These are phyloP conservation scores for Pneumocystis carinii DNA, from an alignment of 1,139 yeast species.

Conservation along the genomic window DNA sequence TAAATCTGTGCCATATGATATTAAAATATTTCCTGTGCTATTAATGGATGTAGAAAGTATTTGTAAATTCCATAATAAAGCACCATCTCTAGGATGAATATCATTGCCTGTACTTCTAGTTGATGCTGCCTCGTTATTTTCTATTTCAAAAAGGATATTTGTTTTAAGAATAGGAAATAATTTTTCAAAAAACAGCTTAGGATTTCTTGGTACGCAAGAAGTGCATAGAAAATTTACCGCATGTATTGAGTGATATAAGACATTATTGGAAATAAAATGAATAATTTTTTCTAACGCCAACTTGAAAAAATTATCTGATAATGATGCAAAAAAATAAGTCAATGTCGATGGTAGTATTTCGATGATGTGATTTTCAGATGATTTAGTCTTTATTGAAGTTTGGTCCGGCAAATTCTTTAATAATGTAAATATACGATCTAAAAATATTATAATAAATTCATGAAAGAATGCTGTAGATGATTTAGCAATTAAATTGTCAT, in stretches of 20 bases:
- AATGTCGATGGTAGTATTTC: constrained; percentile 46
- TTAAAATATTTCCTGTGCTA: constrained; percentile 27
- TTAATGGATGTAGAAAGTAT: not conserved
- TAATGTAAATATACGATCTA: constrained; percentile 46
- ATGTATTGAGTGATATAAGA: constrained; percentile 52
- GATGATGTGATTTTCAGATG: constrained; percentile 23
- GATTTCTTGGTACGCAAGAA: constrained; percentile 49
- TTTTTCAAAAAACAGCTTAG: constrained; percentile 32
- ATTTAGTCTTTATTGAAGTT: constrained; percentile 24
- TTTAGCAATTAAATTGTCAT: constrained; percentile 41
- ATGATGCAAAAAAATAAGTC: constrained; percentile 53
- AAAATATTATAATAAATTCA: constrained; percentile 42
- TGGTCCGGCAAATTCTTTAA: constrained; percentile 62
- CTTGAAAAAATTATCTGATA: constrained; percentile 49
- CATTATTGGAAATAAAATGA: constrained; percentile 43
- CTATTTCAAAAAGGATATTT: constrained; percentile 51
- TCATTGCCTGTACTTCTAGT: constrained; percentile 49
- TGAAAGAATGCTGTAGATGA: constrained; percentile 66
- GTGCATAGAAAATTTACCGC: constrained; percentile 60
- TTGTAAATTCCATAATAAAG: constrained; percentile 56
- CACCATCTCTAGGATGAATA: constrained; percentile 61
- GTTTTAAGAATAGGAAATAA: constrained; percentile 35
- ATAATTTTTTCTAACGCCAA: constrained; percentile 39
- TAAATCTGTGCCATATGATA: constrained; percentile 35
- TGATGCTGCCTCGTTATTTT: constrained; percentile 75